These are phyloP conservation scores for Plectosphaerella cucumerina DNA, from an alignment of 2,329 filamentous ascomycete genomes.

Conservation along the genomic window DNA sequence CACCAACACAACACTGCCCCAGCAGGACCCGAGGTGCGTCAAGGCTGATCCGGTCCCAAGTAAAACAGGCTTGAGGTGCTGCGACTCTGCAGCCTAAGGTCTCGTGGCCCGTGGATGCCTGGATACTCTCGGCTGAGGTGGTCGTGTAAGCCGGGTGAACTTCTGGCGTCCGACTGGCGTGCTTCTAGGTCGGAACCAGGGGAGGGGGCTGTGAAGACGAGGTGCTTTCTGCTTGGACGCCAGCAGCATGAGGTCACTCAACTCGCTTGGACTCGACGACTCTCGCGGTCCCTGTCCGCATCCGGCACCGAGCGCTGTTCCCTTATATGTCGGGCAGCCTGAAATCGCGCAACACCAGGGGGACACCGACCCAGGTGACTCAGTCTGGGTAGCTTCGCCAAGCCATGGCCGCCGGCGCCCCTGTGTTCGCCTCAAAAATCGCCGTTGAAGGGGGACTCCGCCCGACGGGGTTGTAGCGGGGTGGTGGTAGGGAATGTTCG, in stretches of 20 bases:
- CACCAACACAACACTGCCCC: background rate
- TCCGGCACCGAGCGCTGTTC: too few relatives aligned
- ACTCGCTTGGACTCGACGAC: too few relatives aligned
- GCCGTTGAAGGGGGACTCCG: background rate
- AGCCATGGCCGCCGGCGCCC: background rate
- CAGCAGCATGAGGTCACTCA: too few relatives aligned
- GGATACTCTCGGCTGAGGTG: background rate
- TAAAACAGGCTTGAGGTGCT: background rate
- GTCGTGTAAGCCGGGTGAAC: conserved; percentile 1
- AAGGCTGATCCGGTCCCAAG: background rate
- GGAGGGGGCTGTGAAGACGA: too few relatives aligned
- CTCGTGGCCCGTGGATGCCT: conserved; percentile 2
- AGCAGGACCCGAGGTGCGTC: background rate
- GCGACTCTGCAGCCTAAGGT: background rate
- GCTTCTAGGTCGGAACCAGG: background rate
- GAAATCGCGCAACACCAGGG: background rate
- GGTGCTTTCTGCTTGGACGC: too few relatives aligned
- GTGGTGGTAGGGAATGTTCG: too few relatives aligned
- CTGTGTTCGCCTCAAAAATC: background rate
- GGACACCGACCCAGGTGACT: background rate
- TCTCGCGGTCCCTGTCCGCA: too few relatives aligned
- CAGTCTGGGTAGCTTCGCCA: background rate
- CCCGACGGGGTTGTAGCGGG: background rate
- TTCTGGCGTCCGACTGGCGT: background rate
- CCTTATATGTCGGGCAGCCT: too few relatives aligned